Base-by-base conservation (phyloP, 352 stramenopile genomes). In the Phytophthora tentaculata region DNA sequence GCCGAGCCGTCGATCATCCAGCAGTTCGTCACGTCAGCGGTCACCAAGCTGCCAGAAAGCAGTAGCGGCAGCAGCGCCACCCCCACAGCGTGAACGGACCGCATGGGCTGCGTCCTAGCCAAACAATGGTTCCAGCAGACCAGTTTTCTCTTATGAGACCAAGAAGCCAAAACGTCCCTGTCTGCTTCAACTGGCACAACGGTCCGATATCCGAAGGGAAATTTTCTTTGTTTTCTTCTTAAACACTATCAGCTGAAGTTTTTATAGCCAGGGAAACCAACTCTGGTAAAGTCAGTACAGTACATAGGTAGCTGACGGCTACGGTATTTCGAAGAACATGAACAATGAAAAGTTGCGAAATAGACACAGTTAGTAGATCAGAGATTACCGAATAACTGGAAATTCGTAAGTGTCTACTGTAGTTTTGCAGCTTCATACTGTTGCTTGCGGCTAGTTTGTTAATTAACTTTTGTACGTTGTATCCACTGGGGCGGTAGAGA, bases 1-100 rank as follows among this genome's bases (percentile, higher is more conserved):
- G 52, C 41, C 28, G 64, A 43, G 35, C 59, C 66, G 53, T 82
- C 57, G 24, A 86, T 75, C 60, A 77, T 45, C 76, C 79, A 84
- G 62, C 79, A 84, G 4, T 41, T 64, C 19, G 80, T 73, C 10
- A 39, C 50, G 32, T 48, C 50, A 43, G 54, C n/a, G n/a, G 19
- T 26, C 19, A 41, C 47, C 8, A 58, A 60, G 20, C 17, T 43
- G 44, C 28, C 17, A 12, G 22, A 44, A 13, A 75, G 43, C 24
- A 67, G 24, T 51, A 65, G 35, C 37, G 32, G 17, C 50, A 65
- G 35, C 44, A 47, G 44, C 56, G 53, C 43, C 22, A 29, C 41
- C 50, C 24, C 12, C 26, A 50, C 32, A 10, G 16, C 44, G 12
- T 22, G 22, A 13, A 75, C 10, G 28, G 56, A 67, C 22, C 61